Conservation (phyloP, 2,329 filamentous ascomycete species). For the Sporothrix mexicana region DNA sequence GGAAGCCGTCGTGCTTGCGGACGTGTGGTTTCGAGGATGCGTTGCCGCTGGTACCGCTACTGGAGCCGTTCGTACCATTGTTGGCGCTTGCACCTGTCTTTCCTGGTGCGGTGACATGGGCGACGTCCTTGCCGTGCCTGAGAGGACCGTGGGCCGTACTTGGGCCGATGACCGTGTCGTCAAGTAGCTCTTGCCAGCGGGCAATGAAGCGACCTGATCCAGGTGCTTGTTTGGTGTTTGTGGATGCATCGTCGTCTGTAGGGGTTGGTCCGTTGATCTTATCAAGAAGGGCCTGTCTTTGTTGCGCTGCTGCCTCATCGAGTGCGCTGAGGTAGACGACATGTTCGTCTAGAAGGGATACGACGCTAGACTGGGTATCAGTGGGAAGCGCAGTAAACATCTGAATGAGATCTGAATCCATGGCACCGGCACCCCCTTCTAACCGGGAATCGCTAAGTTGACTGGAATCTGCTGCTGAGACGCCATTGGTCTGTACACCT, state of each 20-base stretch:
- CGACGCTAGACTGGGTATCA: slow-evolving; percentile 53
- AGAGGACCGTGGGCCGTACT: slow-evolving; percentile 57
- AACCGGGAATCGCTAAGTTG: slow-evolving; percentile 18
- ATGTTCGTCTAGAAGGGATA: slow-evolving; percentile 63
- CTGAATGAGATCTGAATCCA: slow-evolving; percentile 50
- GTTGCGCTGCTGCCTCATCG: slow-evolving; percentile 57
- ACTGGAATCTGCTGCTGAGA: too few species aligned
- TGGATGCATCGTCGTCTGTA: not conserved
- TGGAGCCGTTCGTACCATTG: not conserved
- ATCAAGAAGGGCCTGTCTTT: slow-evolving; percentile 64
- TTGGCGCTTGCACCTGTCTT: slow-evolving; percentile 46
- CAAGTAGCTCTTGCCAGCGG: slow-evolving; percentile 73
- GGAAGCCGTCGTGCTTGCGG: slow-evolving; percentile 23
- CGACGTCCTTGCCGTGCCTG: slow-evolving; percentile 60
- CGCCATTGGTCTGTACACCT: too few species aligned
- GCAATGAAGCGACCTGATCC: slow-evolving; percentile 76
- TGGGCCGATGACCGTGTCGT: slow-evolving; percentile 69
- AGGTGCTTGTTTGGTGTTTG: slow-evolving; percentile 39
- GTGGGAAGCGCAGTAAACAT: slow-evolving; percentile 55
- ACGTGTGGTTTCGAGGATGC: not conserved
- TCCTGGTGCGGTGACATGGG: slow-evolving; percentile 37
- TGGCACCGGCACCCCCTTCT: slow-evolving; percentile 48
- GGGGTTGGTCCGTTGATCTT: slow-evolving; percentile 38
- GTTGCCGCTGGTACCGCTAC: not conserved
- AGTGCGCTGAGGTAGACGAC: slow-evolving; percentile 64